Conservation (phyloP, 2,329 filamentous ascomycete species). For the Colletotrichum agaves region DNA sequence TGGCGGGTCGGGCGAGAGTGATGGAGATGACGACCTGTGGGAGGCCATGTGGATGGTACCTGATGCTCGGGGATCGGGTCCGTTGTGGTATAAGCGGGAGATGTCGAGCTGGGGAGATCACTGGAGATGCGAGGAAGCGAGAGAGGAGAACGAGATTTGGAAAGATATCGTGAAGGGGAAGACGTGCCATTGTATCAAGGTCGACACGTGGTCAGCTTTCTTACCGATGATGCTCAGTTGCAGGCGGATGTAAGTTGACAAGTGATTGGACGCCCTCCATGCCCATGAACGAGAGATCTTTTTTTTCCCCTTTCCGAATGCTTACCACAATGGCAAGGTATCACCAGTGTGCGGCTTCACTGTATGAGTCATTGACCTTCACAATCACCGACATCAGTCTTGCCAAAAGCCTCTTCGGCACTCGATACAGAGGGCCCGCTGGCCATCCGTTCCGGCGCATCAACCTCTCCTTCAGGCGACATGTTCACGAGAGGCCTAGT, state of each 20-base stretch:
- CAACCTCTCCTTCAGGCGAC: constrained; percentile 23
- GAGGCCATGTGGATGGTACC: constrained; percentile 27
- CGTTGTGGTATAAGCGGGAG: constrained; percentile 28
- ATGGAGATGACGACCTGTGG: constrained; percentile 5
- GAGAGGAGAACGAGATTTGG: constrained; percentile 21
- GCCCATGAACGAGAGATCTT: no score
- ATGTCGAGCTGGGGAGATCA: constrained; percentile 31
- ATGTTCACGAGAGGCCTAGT: constrained; percentile 7
- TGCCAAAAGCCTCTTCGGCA: constrained; percentile 11
- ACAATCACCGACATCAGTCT: constrained; percentile 29
- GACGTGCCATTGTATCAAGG: background rate
- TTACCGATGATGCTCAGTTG: constrained; percentile 26
- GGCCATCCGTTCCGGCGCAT: constrained; percentile 24
- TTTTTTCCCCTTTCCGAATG: no score
- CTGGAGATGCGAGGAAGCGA: constrained; percentile 31
- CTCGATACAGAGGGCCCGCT: background rate
- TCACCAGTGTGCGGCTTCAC: constrained; percentile 8
- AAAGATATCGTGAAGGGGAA: constrained; percentile 1
- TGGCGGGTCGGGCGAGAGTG: background rate
- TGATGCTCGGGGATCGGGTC: constrained; percentile 6
- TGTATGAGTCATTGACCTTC: constrained; percentile 19
- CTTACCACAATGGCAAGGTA: background rate
- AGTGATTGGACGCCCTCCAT: background rate
- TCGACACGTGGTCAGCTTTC: constrained; percentile 17
- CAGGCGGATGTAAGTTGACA: constrained; percentile 24